Evolutionary conservation across 2,329 filamentous ascomycete species (phyloP).

Genomic region (Talaromyces sp.): DNA sequence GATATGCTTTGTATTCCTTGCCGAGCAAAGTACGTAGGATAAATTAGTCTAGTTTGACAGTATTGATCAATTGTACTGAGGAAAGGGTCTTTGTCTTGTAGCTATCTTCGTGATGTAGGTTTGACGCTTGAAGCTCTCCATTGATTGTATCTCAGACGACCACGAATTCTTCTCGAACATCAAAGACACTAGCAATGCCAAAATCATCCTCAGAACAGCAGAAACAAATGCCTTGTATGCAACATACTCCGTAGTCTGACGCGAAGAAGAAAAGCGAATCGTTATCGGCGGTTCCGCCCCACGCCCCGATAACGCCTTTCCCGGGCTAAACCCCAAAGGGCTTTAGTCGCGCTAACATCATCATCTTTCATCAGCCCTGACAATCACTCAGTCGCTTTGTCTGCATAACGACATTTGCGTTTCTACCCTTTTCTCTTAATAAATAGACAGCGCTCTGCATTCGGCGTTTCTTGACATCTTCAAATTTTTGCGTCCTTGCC

Average conservation of each 20-base stretch:
- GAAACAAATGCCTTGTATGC: background rate
- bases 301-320: background rate
- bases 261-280: background rate
- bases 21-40: conserved; percentile 8
- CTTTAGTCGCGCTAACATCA: conserved; percentile 5
- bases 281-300: conserved; percentile 1
- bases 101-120: background rate
- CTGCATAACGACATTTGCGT: background rate
- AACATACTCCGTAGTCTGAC: background rate
- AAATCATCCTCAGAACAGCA: background rate
- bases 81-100: background rate
- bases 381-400: background rate
- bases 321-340: conserved; percentile 2
- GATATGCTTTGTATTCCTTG: conserved; percentile 7
- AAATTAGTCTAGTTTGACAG: background rate
- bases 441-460: background rate
- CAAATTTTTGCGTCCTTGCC: too few species aligned
- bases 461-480: background rate
- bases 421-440: background rate
- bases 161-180: too few species aligned
- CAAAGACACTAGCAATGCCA: background rate
- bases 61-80: background rate
- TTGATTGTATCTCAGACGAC: background rate
- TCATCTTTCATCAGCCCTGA: background rate
- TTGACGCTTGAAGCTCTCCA: background rate